These are phyloP conservation scores for Gloeophyllum trabeum DNA, from an alignment of 768 basidiomycete genomes.

Conservation along the genomic window DNA sequence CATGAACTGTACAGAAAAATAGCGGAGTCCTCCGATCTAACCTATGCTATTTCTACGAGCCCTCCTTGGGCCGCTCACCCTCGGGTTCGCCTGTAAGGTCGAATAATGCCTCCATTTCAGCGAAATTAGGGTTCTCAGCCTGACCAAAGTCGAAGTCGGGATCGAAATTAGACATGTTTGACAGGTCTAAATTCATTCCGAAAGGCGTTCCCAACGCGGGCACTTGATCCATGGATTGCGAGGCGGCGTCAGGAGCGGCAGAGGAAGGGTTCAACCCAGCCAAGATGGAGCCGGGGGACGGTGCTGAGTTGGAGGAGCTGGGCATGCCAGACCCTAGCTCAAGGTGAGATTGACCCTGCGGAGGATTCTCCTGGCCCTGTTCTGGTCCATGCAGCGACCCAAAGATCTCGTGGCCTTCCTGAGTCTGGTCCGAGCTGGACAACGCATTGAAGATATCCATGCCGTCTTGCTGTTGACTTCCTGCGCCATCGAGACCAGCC, in stretches of 20 bases:
- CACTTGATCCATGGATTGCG: slow-evolving; percentile 11
- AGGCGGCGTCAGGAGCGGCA: background rate
- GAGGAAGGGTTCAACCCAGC: background rate
- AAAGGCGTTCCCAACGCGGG: slow-evolving; percentile 23
- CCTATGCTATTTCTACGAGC: too few species aligned
- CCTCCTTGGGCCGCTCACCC: too few species aligned
- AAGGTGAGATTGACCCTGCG: background rate
- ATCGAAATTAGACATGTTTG: slow-evolving; percentile 21
- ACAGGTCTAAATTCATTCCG: slow-evolving; percentile 39
- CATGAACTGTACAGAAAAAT: too few species aligned
- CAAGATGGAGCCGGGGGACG: background rate
- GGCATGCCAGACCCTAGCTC: background rate
- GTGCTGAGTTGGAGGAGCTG: background rate
- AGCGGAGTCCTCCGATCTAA: too few species aligned
- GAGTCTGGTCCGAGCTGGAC: too few species aligned
- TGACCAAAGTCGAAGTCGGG: slow-evolving; percentile 32
- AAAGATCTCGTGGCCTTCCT: slow-evolving; percentile 7
- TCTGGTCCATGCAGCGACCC: slow-evolving; percentile 1
- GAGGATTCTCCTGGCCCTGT: background rate
- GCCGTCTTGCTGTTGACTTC: background rate
- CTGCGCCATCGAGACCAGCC: background rate
- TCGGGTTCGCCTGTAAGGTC: too few species aligned
- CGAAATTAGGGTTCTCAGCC: slow-evolving; percentile 32
- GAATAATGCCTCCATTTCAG: slow-evolving; percentile 45
- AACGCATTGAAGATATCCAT: background rate